These are phyloP conservation scores for Geotrichum fermentans DNA, from an alignment of 1,139 yeast species.

Conservation along the genomic window DNA sequence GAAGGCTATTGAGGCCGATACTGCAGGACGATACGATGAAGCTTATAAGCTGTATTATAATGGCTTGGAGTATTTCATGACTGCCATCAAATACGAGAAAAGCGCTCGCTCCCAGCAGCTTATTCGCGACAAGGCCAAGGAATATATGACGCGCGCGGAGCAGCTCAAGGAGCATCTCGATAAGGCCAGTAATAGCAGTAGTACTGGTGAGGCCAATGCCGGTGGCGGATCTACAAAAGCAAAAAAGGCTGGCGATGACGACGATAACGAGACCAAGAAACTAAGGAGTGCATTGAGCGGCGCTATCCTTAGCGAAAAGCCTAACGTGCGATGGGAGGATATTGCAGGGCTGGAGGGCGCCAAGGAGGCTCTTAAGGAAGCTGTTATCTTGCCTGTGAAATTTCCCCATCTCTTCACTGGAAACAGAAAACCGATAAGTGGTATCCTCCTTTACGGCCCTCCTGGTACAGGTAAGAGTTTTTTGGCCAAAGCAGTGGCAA, in stretches of 20 bases:
- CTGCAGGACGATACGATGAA: slow-evolving; percentile 84
- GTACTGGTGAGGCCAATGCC: slow-evolving; percentile 36
- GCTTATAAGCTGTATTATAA: slow-evolving; percentile 91
- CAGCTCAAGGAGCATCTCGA: slow-evolving; percentile 87
- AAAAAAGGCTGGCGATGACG: slow-evolving; percentile 49
- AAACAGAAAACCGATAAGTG: slow-evolving; percentile 87
- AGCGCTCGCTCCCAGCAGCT: slow-evolving; percentile 84
- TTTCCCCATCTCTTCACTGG: slow-evolving; percentile 95
- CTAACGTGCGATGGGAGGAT: slow-evolving; percentile 92
- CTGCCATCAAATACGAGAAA: slow-evolving; percentile 90
- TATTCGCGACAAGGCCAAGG: slow-evolving; percentile 83
- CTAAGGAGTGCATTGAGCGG: slow-evolving; percentile 88
- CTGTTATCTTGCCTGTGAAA: slow-evolving; percentile 89
- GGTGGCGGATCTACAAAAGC: slow-evolving; percentile 57
- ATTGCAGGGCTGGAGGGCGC: slow-evolving; percentile 95
- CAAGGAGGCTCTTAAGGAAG: slow-evolving; percentile 94
- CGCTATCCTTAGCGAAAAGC: slow-evolving; percentile 86
- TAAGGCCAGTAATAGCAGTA: slow-evolving; percentile 45
- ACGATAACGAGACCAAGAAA: slow-evolving; percentile 80
- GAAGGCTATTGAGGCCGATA: slow-evolving; percentile 92
- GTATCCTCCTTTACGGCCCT: slow-evolving; percentile 91
- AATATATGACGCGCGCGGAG: slow-evolving; percentile 89
- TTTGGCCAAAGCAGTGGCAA: slow-evolving; percentile 96
- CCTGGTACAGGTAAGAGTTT: slow-evolving; percentile 99
- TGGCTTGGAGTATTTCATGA: slow-evolving; percentile 91